Evolutionary conservation across 306 rosid genomes (phyloP), one percentile per base, ranked within the genome.

Genomic region (Vigna radiata): DNA sequence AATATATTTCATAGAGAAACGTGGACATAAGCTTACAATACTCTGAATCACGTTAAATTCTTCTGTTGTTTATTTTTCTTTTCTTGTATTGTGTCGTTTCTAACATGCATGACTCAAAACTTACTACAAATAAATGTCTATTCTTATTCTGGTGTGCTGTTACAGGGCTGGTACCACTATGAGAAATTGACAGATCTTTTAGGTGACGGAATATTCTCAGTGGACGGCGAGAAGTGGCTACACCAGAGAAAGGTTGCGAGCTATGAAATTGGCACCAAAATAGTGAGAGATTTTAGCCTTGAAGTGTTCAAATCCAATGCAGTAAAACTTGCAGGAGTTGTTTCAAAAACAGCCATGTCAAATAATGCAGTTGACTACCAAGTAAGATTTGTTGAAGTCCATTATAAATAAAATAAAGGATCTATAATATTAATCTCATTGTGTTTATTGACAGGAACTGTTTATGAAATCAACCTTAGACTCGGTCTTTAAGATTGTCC

Each of bases 161-260:
- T 72, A 67, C 83, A 90, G 90, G 95, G 92, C 14, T 75, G 77
- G 84, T 81, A 86, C 68, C 83, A 85, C 59, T 76, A 88, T 74
- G 64, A 52, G 33, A 58, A 79, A 52, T 76, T 90, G 41, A 81
- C 54, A 67, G 91, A 90, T 79, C 90, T 91, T 75, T 83, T 88
- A 1, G 93, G 97, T 7, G 89, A 90, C 73, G 97, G 90, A 4
- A 90, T 91, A 84, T 91, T 91, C 33, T 33, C 90, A 2, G 95
- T 90, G 43, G 95, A 88, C 68, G 92, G 90, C 8, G 87, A 90
- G n/a, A 86, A 77, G 85, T 88, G 92, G 95, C 79, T 63, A 25
- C 89, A 86, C 25, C 91, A 90, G 83, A 88, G 95, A 16, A 90
- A 88, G 72, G 21, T 83, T 16, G 79, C 88, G 18, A 84, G 95